Evolutionary conservation across 2,329 filamentous ascomycete species (phyloP), one percentile per base, ranked within the genome.

Genomic region (Fusarium praegraminearum): DNA sequence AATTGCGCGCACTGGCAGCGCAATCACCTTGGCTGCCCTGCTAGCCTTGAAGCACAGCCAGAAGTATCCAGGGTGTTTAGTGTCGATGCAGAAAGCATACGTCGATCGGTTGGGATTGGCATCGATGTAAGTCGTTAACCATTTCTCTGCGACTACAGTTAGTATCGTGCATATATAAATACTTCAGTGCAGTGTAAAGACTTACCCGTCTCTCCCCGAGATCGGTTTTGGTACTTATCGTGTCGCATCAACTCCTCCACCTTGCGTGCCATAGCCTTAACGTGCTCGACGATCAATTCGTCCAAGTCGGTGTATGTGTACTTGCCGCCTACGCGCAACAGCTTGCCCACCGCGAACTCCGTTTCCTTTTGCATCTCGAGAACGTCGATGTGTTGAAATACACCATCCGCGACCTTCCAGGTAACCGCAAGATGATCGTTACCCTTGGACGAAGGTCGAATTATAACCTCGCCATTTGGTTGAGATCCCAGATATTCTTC

Each of bases 351-450:
- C 0, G 94, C 94, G 78, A 98, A 98, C 78, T 98, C 95, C 67
- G 94, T 98, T 68, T 97, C 93, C 81, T 99, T 99, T 80, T 97
- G 93, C 76, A 99, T 86, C 81, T 99, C 96, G 40, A 99, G 86
- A 35, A 99, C 95, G 80, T 99, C 96, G 69, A 99, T 93, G 79
- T 99, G 96, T 81, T 99, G 94, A 79, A 94, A 99, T n/a, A 98
- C 90, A 63, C 92, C 91, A 78, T 98, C 94, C 2, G 93, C 91
- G 16, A 99, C 94, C 83, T 99, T 99, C 96, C 96, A 99, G 1
- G 96, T 99, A 47, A 99, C 90, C 10, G 95, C 94, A 57, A 99
- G 85, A 82, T 99, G 96, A 78, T 99, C 96, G 62, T 93, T 92
- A 45, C 96, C 96, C 79, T 97, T 97, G 30, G 94, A 97, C 1